These are phyloP conservation scores for Ascochyta koolunga DNA, from an alignment of 2,329 filamentous ascomycete genomes.

Conservation along the genomic window DNA sequence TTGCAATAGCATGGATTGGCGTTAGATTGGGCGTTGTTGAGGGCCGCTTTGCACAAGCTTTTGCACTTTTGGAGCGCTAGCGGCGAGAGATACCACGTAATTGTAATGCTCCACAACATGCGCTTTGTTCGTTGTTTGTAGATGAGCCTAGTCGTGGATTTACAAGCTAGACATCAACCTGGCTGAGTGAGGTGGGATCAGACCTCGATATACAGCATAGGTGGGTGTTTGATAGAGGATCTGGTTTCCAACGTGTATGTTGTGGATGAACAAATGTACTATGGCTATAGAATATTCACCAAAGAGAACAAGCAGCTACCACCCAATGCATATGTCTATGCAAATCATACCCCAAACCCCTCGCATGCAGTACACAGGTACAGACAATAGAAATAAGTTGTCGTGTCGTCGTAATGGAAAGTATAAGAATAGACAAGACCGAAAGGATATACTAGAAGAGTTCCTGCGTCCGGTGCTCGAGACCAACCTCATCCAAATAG, in stretches of 20 bases:
- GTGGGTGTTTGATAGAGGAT: no score
- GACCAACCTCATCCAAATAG: constrained; percentile 27
- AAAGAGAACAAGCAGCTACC: constrained; percentile 10
- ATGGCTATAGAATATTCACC: constrained; percentile 9
- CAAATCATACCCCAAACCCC: not conserved
- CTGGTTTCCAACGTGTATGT: not conserved
- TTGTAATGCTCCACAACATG: constrained; percentile 10
- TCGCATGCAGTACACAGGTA: not conserved
- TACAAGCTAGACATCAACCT: not conserved
- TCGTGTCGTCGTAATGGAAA: constrained; percentile 6
- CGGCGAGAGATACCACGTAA: constrained; percentile 13
- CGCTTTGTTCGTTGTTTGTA: not conserved
- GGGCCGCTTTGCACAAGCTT: not conserved
- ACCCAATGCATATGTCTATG: constrained; percentile 9
- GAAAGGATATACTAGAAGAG: constrained; percentile 2
- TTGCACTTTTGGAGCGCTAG: not conserved
- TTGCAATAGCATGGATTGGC: constrained; percentile 7
- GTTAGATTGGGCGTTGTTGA: constrained; percentile 10
- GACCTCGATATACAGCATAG: no score
- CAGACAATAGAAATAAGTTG: not conserved
- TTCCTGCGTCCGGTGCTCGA: not conserved
- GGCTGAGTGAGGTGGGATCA: no score
- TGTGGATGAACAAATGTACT: not conserved
- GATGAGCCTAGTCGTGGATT: not conserved
- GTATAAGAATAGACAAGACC: not conserved